Percentiles rank a stretch among this genome's conserved stretches.
These are phyloP conservation scores for Fusarium brachygibbosum DNA, from an alignment of 2,329 filamentous ascomycete species.

Conservation along the genomic window DNA sequence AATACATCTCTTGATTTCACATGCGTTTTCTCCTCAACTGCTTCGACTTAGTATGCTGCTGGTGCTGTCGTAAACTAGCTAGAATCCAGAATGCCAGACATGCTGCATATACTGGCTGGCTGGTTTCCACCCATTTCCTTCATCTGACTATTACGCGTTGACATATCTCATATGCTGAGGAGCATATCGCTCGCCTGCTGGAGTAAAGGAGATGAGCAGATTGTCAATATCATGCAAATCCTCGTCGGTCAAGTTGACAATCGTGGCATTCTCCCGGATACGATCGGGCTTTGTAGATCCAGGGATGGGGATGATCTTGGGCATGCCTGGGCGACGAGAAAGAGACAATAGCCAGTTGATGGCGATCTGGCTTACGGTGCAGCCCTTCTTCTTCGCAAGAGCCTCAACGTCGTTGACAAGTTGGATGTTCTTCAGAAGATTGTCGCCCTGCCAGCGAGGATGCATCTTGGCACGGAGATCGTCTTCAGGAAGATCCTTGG, in stretches of 20 bases:
- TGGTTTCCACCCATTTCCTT: neutral
- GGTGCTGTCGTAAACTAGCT: neutral
- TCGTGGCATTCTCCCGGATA: conserved; percentile 71
- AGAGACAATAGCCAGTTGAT: conserved; percentile 72
- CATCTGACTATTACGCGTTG: conserved; percentile 25
- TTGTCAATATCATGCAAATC: conserved; percentile 66
- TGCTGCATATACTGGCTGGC: neutral
- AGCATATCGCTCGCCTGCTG: conserved; percentile 65
- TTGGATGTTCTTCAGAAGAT: conserved; percentile 73
- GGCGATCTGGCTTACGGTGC: conserved; percentile 74
- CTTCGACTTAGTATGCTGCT: neutral
- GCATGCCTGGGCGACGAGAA: conserved; percentile 65
- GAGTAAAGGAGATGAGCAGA: conserved; percentile 62
- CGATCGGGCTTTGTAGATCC: conserved; percentile 70
- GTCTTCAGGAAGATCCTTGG: conserved; percentile 67
- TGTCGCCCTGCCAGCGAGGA: conserved; percentile 73
- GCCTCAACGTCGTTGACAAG: conserved; percentile 69
- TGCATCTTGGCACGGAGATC: conserved; percentile 58
- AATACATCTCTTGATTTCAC: neutral
- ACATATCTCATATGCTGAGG: conserved; percentile 41
- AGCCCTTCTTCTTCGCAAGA: conserved; percentile 71
- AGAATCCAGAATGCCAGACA: neutral
- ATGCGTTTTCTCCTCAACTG: neutral
- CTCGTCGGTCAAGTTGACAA: conserved; percentile 62
- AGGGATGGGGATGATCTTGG: conserved; percentile 74